Base-by-base conservation (phyloP, 2,329 filamentous ascomycete species). In the Parascedosporium putredinis region DNA sequence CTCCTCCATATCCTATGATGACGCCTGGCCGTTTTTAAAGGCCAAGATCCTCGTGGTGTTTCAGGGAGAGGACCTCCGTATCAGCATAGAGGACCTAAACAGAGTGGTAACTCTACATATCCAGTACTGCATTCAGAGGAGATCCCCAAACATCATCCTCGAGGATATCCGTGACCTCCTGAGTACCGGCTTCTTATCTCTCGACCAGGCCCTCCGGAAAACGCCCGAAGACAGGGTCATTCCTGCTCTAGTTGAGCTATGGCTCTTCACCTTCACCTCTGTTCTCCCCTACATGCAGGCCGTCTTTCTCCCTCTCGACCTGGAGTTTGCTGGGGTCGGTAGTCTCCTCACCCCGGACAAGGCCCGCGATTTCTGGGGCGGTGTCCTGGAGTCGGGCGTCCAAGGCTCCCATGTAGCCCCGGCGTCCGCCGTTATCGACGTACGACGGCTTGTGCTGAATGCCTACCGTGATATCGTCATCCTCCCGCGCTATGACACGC, bases 231-330 rank as follows among this genome's bases (percentile, higher is more conserved):
- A 95, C 53, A 79, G 84, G 29, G 77, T 97, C n/a, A 88, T 97
- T 20, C 87, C 88, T 0, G 82, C 88, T 50, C 73, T 98, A 1
- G 91, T 96, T 2, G 88, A 95, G 62, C 82, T 96, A 61, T 98
- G 93, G 93, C 79, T 94, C 52, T 83, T 93, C 44, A 90, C 93
- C 0, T 96, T 96, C 59, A 91, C 88, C 2, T 86, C 80, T 5
- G 87, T 97, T 33, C 68, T 97, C 4, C 93, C 93, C 0, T 97
- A 95, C 61, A 83, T 98, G 58, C 91, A 97, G 68, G 89, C 91
- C 1, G 90, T 96, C 1, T 96, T 98, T 61, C 71, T 98, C 2
- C 93, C 90, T 0, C 70, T 98, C 1, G 93, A 98, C 60, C 78
- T 95, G 9, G 93, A 98, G 62, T 95, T 98, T 62, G 84, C 88